Conservation (phyloP, 1,284 basidiomycete species). For the Chiua sp. region DNA sequence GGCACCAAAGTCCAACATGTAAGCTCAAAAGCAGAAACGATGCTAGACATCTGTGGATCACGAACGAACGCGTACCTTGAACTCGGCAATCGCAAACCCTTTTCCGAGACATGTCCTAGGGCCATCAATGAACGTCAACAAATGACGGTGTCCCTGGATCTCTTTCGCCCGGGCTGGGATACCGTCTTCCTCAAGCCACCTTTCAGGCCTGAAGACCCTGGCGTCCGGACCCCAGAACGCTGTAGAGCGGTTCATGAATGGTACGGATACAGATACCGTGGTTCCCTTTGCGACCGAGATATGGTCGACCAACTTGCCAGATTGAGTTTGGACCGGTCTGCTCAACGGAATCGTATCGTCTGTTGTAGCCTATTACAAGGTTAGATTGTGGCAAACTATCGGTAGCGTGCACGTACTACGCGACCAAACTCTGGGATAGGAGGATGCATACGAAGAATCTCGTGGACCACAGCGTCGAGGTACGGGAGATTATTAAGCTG, state of each 20-base stretch:
- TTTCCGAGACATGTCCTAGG: conserved; percentile 39
- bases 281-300: conserved; percentile 54
- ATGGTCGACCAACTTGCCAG: conserved; percentile 44
- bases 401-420: conserved; percentile 36
- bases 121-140: conserved; percentile 37
- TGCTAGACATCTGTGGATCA: too few relatives aligned
- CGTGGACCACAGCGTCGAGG: conserved; percentile 35
- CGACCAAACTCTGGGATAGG: conserved; percentile 42
- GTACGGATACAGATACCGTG: conserved; percentile 44
- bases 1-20: background rate
- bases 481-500: conserved; percentile 34
- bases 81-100: conserved; percentile 35
- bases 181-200: conserved; percentile 41
- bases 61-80: conserved; percentile 27
- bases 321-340: conserved; percentile 42
- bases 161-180: conserved; percentile 23
- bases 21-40: background rate
- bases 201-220: conserved; percentile 45
- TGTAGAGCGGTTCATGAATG: conserved; percentile 51
- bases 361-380: conserved; percentile 42
- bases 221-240: conserved; percentile 52
- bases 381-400: background rate
- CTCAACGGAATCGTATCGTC: conserved; percentile 61
- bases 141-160: conserved; percentile 31
- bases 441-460: conserved; percentile 26